phyloP scores from a whole-genome alignment of 345 rosid species.

The Leavenworthia alabamica region DNA sequence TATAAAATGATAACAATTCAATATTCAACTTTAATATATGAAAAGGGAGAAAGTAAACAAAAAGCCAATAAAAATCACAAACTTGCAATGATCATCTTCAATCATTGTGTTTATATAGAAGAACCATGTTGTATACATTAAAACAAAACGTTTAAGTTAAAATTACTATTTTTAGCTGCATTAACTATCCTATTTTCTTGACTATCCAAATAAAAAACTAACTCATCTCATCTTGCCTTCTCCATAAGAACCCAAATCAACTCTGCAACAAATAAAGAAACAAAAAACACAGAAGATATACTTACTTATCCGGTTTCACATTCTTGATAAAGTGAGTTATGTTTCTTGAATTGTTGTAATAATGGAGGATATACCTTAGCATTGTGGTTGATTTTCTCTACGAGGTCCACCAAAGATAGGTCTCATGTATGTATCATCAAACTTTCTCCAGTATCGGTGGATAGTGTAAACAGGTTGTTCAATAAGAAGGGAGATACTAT shows the following conservation, averaged over 20 bases:
- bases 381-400: conserved; percentile 28
- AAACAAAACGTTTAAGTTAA: neutral
- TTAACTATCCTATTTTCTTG: conserved; percentile 1
- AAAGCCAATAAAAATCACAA: neutral
- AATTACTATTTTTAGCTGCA: neutral
- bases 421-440: conserved; percentile 78
- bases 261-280: neutral
- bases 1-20: neutral
- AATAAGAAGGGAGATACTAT: conserved; percentile 61
- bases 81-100: conserved; percentile 4
- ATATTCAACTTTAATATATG: neutral
- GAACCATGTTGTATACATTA: conserved; percentile 17
- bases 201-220: neutral
- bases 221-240: conserved; percentile 12
- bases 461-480: conserved; percentile 74
- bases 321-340: neutral
- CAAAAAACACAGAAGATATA: neutral
- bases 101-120: conserved; percentile 9
- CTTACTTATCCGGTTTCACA: neutral
- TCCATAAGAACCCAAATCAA: neutral
- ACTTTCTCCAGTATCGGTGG: conserved; percentile 82
- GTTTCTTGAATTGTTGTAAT: neutral
- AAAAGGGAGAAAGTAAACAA: neutral
- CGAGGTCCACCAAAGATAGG: conserved; percentile 78
- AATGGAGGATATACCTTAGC: conserved; percentile 31